Base-by-base conservation (phyloP, 257 asterid genomes). In the Nicotiana paniculata region DNA sequence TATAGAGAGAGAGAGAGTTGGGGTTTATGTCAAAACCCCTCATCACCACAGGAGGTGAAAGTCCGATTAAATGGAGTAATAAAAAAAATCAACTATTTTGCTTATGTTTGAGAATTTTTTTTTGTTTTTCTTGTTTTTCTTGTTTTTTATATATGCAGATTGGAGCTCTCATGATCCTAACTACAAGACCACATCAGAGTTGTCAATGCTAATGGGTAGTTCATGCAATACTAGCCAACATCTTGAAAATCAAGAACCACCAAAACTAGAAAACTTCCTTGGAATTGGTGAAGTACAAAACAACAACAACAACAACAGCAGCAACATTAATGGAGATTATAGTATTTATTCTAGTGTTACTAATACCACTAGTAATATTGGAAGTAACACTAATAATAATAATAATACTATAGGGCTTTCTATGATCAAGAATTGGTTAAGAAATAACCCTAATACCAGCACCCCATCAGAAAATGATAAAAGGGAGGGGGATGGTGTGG, bases 391-490 rank as follows among this genome's bases (percentile, higher is more conserved):
- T 11, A 85, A 58, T 46, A 85, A 21, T 21, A 85, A 21, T 21
- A 21, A 81, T 58, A 85, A 81, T 58, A 86, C 86, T 13, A 86
- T 93, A 3, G 98, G 98, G 4, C 87, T 94, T 1, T 93, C 98
- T 32, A 93, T 92, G 97, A 95, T 93, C 83, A 95, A 91, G 80
- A 90, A 88, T 86, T 95, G 97, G 97, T 89, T 93, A 21, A 81
- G 95, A 48, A 93, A 89, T 81, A 90, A 88, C 70, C 92, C 93
- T 0, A 72, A 46, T 39, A 62, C 87, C 5, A 46, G 86, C 17
- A 28, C 3, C 11, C 69, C 89, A n/a, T 64, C 85, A 1, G 57
- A 24, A 16, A 9, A 67, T 4, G 83, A 67, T 3, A 90, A 83
- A 65, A 84, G 81, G 59, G 82, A 51, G 32, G 83, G 58, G 4